Conservation (phyloP, 805 yeast genomes). For the Starmerella sirachaensis region DNA sequence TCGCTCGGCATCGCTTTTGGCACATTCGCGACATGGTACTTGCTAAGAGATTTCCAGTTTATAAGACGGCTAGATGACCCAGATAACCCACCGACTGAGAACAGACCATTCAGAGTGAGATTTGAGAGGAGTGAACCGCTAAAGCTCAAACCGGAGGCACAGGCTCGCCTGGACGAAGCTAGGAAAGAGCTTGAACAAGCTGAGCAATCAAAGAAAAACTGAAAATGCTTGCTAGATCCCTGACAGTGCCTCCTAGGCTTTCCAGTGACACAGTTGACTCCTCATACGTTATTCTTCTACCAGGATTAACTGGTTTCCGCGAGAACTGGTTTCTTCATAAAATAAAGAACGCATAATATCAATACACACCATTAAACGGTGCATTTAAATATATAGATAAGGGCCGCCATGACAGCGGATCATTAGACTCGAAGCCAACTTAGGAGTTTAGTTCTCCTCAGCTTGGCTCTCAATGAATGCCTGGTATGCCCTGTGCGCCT, state of each 20-base stretch:
- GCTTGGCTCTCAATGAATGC: conserved; percentile 56
- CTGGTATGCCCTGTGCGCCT: conserved; percentile 89
- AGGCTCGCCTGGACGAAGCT: conserved; percentile 12
- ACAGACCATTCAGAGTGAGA: conserved; percentile 24
- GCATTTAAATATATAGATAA: too few species aligned
- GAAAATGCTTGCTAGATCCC: neutral
- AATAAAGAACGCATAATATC: neutral
- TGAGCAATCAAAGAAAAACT: neutral
- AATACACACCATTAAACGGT: conserved; percentile 15
- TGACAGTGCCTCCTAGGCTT: neutral
- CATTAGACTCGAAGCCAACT: too few species aligned
- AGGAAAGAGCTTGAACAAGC: neutral
- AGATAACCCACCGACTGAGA: conserved; percentile 12
- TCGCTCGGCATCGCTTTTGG: conserved; percentile 23
- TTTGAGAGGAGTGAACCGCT: conserved; percentile 25
- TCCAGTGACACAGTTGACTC: neutral
- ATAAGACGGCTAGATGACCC: conserved; percentile 27
- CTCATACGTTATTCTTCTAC: neutral
- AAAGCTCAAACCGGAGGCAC: conserved; percentile 25
- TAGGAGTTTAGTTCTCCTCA: too few species aligned
- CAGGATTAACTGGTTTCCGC: neutral
- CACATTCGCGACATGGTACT: conserved; percentile 21
- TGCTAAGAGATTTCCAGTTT: conserved; percentile 26
- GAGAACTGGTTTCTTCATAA: too few species aligned
- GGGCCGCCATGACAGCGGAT: too few species aligned